A percentile compares a stretch with the other conserved stretches of the same genome.
phyloP scores from a whole-genome alignment of 192 early-diverging fungal species.

The Chytriomyces sp. region DNA sequence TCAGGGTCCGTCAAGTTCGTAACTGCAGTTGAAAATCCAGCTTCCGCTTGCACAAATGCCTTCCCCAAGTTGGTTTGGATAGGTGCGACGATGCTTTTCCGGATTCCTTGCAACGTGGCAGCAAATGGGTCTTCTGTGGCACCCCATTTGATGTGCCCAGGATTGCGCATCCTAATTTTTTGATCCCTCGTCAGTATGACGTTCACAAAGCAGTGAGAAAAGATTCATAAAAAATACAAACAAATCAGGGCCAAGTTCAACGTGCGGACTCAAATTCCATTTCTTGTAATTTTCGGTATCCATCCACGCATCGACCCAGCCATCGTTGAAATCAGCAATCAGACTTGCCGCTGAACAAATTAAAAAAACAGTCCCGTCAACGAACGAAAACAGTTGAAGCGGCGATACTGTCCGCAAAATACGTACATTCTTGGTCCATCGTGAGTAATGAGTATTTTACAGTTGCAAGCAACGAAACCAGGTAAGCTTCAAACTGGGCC shows the following conservation, averaged over 20 bases:
- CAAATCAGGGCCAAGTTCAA: not conserved
- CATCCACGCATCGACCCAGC: slow-evolving; percentile 20
- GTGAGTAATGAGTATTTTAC: slow-evolving; percentile 2
- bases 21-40: slow-evolving; percentile 18
- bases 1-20: slow-evolving; percentile 1
- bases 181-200: not conserved
- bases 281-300: slow-evolving; percentile 14
- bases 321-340: slow-evolving; percentile 16
- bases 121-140: not conserved
- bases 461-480: slow-evolving; percentile 9
- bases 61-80: slow-evolving; percentile 21
- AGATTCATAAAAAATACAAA: not conserved
- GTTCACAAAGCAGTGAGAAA: not conserved
- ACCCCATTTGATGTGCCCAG: slow-evolving; percentile 9
- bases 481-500: slow-evolving; percentile 15
- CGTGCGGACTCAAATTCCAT: slow-evolving; percentile 2
- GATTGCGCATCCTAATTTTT: not conserved
- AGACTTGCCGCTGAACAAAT: not conserved
- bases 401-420: not conserved
- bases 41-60: slow-evolving; percentile 26
- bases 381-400: too few species aligned
- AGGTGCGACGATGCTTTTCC: slow-evolving; percentile 23
- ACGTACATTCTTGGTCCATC: not conserved
- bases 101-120: not conserved
- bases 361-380: too few species aligned